phyloP scores from a whole-genome alignment of 2,329 filamentous ascomycete genomes.

The Aurifilum marmelostoma region DNA sequence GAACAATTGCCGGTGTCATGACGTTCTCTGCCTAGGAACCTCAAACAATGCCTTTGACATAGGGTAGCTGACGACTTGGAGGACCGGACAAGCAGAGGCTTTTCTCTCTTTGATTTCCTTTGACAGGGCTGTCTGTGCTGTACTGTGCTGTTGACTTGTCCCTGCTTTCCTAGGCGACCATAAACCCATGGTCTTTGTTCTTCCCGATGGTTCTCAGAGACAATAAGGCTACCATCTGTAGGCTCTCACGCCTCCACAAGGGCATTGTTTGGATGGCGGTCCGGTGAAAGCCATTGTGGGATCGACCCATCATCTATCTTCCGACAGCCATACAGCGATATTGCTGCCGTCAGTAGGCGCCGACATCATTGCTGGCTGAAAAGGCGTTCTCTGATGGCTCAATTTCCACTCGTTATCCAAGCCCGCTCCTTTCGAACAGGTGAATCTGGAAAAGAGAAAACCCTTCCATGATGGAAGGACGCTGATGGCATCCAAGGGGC shows the following conservation, averaged over 20 bases:
- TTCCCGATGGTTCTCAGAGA: background rate
- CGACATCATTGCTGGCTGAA: background rate
- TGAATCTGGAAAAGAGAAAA: background rate
- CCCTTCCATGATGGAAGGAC: background rate
- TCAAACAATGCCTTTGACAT: background rate
- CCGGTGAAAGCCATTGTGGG: background rate
- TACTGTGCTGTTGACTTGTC: background rate
- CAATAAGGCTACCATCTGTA: background rate
- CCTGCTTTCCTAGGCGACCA: background rate
- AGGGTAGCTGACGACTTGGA: background rate
- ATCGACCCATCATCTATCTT: background rate
- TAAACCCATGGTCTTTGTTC: background rate
- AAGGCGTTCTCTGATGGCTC: background rate
- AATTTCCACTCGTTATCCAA: background rate
- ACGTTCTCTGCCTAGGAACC: conserved; percentile 3
- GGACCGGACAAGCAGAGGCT: background rate
- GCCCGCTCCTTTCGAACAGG: background rate
- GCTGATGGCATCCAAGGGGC: background rate
- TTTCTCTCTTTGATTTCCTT: background rate
- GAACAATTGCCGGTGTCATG: background rate
- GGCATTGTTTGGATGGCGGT: background rate
- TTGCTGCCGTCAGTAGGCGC: background rate
- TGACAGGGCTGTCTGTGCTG: background rate
- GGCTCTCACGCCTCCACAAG: background rate
- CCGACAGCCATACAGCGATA: background rate